Evolutionary conservation across 2,329 filamentous ascomycete species (phyloP), one percentile per base, ranked within the genome.

Genomic region (Colletotrichum orbiculare): DNA sequence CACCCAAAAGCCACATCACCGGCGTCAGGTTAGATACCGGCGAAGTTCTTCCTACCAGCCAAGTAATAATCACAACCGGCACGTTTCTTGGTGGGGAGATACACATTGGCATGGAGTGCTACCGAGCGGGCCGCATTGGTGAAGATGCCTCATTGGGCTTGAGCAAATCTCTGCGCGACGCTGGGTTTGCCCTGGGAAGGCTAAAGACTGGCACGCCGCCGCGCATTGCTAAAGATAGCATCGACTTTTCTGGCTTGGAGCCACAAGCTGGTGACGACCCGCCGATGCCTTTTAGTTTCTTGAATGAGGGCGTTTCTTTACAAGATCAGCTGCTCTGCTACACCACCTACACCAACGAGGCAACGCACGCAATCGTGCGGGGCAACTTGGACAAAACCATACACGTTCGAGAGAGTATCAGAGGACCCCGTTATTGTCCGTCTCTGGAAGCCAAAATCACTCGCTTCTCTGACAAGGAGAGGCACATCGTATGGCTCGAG

Each of bases 71-170:
- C 70, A 98, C 96, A 0, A 99, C 96, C 0, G 96, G 96, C 0
- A 99, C 96, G 0, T 99, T 99, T 73, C 79, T 99, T 6, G 91
- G 95, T 10, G 96, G 94, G 15, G 96, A 99, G 77, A 99, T 99
- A 67, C 96, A 99, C 72, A 96, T 99, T 67, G 96, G 94, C 0
- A 81, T 98, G 8, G 87, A 97, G 57, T 86, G 85, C 3, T 97
- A 88, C 73, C 94, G 96, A 0, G 92, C 96, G 0, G 96, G 96
- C 1, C 89, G 96, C 8, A 94, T 99, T 82, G 96, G 95, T 10
- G 96, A 99, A 79, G 92, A 92, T 25, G 94, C 96, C 1, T 97
- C 96, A 0, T 93, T 93, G 73, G 95, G 95, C 0, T 80, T 99
- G 60, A 97, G 94, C 82, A 96, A 94, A 74, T 97, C 94, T 4